Evolutionary conservation across 108 stramenopile genomes (phyloP), one percentile per base, ranked within the genome.

Genomic region (Nitzschia sp.): DNA sequence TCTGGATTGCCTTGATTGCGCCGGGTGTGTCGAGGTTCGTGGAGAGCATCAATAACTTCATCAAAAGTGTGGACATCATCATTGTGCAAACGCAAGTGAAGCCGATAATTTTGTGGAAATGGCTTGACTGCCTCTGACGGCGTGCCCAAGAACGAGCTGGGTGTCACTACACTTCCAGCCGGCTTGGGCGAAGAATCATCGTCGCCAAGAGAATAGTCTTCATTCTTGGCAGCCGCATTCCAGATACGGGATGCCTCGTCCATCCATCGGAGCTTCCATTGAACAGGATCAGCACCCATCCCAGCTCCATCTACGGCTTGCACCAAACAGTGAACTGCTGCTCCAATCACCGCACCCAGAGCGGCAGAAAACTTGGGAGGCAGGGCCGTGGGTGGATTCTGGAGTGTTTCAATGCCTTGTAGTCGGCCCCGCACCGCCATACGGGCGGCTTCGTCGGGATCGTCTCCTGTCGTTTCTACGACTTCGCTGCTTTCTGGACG

Each of bases 51-150:
- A 55, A 93, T 95, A 11, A 98, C 97, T 58, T 97, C 91, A 17
- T 97, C 92, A 70, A 88, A 97, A 1, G 96, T 96, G 69, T 98
- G 98, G 11, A 97, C 94, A 71, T 98, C 98, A 73, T 98, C 98
- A 75, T 98, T 97, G 81, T 97, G 95, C 45, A 98, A 66, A 15
- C 93, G 69, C 68, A 97, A 57, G 22, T 83, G 76, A 26, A 96
- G 50, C 5, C 53, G 58, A 58, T 69, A 88, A 26, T 68, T 77
- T 25, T 62, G 45, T 25, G 91, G 94, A 80, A 63, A 62, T 45
- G 50, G 36, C 41, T 53, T 53, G 1, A 25, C 2, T 5, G 41
- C 16, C 16, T 58, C 54, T 17, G 45, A 28, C 11, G 38, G 45
- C 1, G 25, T 29, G 28, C 52, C 30, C 55, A 62, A 41, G 41